Base-by-base conservation (phyloP, 1,284 basidiomycete species). In the Termitomyces sp. region DNA sequence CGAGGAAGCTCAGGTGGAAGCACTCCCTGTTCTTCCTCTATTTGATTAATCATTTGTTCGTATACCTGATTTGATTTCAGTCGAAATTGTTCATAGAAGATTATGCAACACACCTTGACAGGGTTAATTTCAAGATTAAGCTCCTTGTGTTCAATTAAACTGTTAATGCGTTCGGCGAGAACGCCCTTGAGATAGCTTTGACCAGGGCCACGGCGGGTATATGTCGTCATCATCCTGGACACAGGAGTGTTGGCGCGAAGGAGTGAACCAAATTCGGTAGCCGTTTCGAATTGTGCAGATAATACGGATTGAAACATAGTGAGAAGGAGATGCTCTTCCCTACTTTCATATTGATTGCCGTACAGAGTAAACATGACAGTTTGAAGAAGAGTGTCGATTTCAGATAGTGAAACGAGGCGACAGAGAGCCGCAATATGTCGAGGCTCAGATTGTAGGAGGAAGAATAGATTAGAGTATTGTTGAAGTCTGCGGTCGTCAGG, bases 301-400 rank as follows among this genome's bases (percentile, higher is more conserved):
- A 99, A 78, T 2, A 99, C 97, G 63, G 93, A 96, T 79, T 98
- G 83, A 74, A 99, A 98, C 96, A 99, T 98, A 57, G 96, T 98
- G 62, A 99, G 80, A 55, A 99, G 85, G 46, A 99, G 76, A 73
- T 99, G 97, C 73, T 99, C 97, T 76, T 99, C 97, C 64, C 96
- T 82, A 67, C 91, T 94, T 75, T 99, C 97, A 77, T 99, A 99
- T 73, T 99, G 97, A 77, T 98, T 98, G 62, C 96, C 97, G 71
- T 98, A 99, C 34, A 99, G 84, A 17, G 96, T 98, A 75, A 99
- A 99, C 97, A 99, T 99, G 73, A 99, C 96, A 3, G 97, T 99
- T 72, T 99, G 97, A 24, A 99, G 84, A 53, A 99, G 87, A 40
- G 95, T 98, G 73, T 99, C 96, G 65, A 99, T 98, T 76, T 99